Evolutionary conservation across 106 monocot species (phyloP).

Genomic region (Dioscorea zingiberensis): DNA sequence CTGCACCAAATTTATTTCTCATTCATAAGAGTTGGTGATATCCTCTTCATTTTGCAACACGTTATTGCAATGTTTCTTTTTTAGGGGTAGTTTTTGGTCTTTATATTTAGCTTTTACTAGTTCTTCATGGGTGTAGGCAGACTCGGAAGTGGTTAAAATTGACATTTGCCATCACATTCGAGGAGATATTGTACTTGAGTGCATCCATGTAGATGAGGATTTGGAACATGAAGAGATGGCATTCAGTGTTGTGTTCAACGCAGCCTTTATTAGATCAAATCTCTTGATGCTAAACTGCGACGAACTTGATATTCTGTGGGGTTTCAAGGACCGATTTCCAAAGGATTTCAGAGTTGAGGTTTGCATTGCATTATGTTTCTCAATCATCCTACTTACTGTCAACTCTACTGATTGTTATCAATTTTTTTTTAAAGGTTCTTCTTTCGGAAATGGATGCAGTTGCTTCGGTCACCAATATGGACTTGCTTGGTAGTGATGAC

Average conservation of each 20-base stretch:
- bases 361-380: background rate
- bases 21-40: too few relatives aligned
- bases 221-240: conserved; percentile 73
- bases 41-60: too few relatives aligned
- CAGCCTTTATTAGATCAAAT: conserved; percentile 91
- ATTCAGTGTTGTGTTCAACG: conserved; percentile 91
- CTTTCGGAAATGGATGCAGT: conserved; percentile 78
- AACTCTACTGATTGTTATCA: background rate
- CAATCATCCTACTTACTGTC: background rate
- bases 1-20: too few relatives aligned
- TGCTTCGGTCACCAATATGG: conserved; percentile 25
- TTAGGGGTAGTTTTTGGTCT: background rate
- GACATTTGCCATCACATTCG: conserved; percentile 77
- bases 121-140: conserved; percentile 39
- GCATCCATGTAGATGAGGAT: conserved; percentile 70
- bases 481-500: conserved; percentile 40
- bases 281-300: conserved; percentile 89
- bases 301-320: conserved; percentile 84
- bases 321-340: conserved; percentile 69
- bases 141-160: conserved; percentile 86
- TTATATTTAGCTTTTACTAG: background rate
- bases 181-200: conserved; percentile 91
- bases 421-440: conserved; percentile 52
- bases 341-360: conserved; percentile 91
- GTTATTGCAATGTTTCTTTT: too few relatives aligned